These are phyloP conservation scores for Strobilomyces echinocephalus DNA, from an alignment of 768 basidiomycete genomes.

Conservation along the genomic window DNA sequence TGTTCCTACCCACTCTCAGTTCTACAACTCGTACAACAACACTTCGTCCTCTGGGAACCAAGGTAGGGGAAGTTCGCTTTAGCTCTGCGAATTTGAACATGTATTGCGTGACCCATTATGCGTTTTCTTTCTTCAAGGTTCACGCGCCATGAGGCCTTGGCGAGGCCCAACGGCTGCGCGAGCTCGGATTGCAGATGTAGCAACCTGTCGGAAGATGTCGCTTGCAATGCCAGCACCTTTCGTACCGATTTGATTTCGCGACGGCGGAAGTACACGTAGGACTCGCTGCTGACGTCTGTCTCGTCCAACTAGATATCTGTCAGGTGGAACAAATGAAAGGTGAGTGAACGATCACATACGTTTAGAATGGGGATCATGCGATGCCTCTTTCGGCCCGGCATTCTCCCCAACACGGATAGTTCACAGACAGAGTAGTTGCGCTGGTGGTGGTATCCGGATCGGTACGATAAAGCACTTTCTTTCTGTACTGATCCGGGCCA, in stretches of 20 bases:
- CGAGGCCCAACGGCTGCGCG: constrained; percentile 64
- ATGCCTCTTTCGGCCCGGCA: constrained; percentile 72
- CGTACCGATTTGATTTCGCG: constrained; percentile 91
- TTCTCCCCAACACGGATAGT: constrained; percentile 88
- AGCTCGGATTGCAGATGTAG: constrained; percentile 77
- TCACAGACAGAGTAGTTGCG: constrained; percentile 60
- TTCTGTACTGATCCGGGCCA: no score
- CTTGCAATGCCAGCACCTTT: constrained; percentile 90
- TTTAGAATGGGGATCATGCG: constrained; percentile 85
- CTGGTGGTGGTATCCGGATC: constrained; percentile 59
- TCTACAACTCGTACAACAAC: constrained; percentile 65
- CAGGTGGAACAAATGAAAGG: not conserved
- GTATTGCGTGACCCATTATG: constrained; percentile 54
- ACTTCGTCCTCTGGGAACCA: constrained; percentile 73
- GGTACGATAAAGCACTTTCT: constrained; percentile 53
- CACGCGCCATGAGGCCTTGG: constrained; percentile 66
- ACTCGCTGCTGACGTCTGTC: constrained; percentile 76
- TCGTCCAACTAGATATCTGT: constrained; percentile 67
- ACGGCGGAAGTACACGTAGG: constrained; percentile 96
- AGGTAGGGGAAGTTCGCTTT: constrained; percentile 57
- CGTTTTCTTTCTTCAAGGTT: constrained; percentile 66
- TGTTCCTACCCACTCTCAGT: constrained; percentile 34
- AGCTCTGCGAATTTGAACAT: constrained; percentile 71
- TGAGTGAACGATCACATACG: constrained; percentile 24
- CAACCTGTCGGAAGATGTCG: constrained; percentile 87